A percentile compares a stretch with the other conserved stretches of the same genome.
phyloP scores from a whole-genome alignment of 768 basidiomycete genomes.

The Tylopilus vinaceipallidus region DNA sequence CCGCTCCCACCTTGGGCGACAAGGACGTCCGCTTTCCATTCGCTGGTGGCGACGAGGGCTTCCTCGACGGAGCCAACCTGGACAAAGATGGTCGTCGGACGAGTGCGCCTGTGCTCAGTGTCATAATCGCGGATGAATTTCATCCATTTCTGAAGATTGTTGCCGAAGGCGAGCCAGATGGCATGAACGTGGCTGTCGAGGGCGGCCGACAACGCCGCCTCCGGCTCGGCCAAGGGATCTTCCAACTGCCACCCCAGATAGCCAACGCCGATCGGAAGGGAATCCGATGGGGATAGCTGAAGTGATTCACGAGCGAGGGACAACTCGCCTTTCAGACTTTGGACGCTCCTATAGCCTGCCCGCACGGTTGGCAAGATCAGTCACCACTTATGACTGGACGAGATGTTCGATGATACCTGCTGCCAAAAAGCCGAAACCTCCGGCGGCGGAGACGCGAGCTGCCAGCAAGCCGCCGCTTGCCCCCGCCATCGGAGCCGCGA shows the following conservation, averaged over 20 bases:
- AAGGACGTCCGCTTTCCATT: conserved; percentile 73
- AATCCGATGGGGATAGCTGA: conserved; percentile 27
- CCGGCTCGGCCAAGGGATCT: conserved; percentile 36
- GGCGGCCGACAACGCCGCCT: conserved; percentile 45
- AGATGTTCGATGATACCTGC: conserved; percentile 41
- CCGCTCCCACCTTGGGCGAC: conserved; percentile 67
- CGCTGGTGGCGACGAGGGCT: conserved; percentile 54
- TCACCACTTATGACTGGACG: background rate
- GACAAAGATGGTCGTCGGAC: conserved; percentile 57
- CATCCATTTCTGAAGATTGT: conserved; percentile 58
- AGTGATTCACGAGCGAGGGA: conserved; percentile 49
- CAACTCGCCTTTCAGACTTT: conserved; percentile 50
- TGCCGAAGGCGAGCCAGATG: conserved; percentile 76
- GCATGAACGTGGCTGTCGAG: conserved; percentile 58
- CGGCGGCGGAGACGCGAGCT: conserved; percentile 60
- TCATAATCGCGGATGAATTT: conserved; percentile 57
- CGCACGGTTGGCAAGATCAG: conserved; percentile 3
- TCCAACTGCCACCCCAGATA: conserved; percentile 75
- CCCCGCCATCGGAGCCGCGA: conserved; percentile 70
- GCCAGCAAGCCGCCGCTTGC: conserved; percentile 62
- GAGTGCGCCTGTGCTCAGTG: conserved; percentile 34
- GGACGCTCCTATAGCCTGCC: conserved; percentile 49
- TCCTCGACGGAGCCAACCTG: conserved; percentile 62
- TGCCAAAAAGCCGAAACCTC: conserved; percentile 77
- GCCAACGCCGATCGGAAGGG: conserved; percentile 67